phyloP scores from a whole-genome alignment of 495 filamentous ascomycete genomes.

The Aspergillus affinis region DNA sequence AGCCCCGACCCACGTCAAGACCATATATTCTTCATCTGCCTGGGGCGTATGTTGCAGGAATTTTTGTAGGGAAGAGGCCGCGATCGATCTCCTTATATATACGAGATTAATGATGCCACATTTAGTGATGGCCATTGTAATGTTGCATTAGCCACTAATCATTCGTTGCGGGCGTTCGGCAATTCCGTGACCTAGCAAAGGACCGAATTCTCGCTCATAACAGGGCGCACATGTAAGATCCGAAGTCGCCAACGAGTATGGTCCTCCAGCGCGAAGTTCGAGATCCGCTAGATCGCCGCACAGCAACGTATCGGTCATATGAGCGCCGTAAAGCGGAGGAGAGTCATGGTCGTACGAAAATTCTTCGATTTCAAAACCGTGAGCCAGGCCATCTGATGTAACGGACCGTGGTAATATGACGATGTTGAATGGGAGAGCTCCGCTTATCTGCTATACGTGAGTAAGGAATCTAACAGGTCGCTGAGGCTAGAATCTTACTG shows the following conservation, averaged over 20 bases:
- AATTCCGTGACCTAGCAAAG: no score
- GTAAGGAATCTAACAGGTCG: background rate
- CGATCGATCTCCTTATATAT: no score
- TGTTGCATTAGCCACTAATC: no score
- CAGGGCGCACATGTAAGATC: no score
- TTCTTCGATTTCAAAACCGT: constrained; percentile 7
- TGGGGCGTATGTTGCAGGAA: no score
- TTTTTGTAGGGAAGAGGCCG: no score
- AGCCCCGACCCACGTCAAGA: no score
- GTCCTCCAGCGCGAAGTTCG: background rate
- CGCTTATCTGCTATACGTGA: constrained; percentile 16
- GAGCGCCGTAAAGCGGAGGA: constrained; percentile 20
- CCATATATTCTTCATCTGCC: no score
- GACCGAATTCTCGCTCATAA: no score
- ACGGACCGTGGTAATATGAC: constrained; percentile 19
- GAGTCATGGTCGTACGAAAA: constrained; percentile 2
- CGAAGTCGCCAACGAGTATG: background rate
- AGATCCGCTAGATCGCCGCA: background rate
- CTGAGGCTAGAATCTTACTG: background rate
- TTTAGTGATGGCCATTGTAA: no score
- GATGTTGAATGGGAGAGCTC: constrained; percentile 21
- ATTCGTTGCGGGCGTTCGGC: no score
- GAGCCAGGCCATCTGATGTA: constrained; percentile 5
- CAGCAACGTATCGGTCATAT: constrained; percentile 4
- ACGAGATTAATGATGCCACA: no score